Percentiles rank a stretch among this genome's conserved stretches.
Evolutionary conservation across 2,329 filamentous ascomycete species (phyloP).

Genomic region (Trichothecium sympodiale): DNA sequence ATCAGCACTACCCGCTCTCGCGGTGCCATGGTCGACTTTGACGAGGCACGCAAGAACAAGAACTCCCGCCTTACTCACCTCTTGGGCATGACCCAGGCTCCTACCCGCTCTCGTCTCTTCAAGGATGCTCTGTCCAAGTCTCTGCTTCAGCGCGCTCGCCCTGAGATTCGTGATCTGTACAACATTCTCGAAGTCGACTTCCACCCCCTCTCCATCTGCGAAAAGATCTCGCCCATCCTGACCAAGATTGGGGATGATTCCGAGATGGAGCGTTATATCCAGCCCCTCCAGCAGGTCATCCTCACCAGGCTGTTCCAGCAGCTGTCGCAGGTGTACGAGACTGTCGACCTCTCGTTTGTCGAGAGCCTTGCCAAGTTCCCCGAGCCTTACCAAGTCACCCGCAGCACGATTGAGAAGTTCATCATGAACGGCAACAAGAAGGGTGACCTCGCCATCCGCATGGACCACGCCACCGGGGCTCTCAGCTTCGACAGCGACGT

Average conservation of each 20-base stretch:
- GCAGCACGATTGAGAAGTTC: slow-evolving; percentile 94
- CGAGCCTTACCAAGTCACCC: slow-evolving; percentile 86
- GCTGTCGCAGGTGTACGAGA: slow-evolving; percentile 96
- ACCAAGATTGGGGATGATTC: slow-evolving; percentile 84
- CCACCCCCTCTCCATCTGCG: slow-evolving; percentile 95
- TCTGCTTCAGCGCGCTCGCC: slow-evolving; percentile 79
- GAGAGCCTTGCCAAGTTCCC: slow-evolving; percentile 91
- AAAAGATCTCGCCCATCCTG: slow-evolving; percentile 96
- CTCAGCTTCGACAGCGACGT: slow-evolving; percentile 97
- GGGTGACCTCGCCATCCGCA: slow-evolving; percentile 89
- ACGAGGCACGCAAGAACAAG: slow-evolving; percentile 97
- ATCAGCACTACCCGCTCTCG: slow-evolving; percentile 97
- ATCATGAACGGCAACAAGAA: slow-evolving; percentile 99
- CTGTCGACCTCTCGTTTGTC: slow-evolving; percentile 88
- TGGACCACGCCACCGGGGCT: slow-evolving; percentile 90
- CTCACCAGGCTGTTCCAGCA: slow-evolving; percentile 98
- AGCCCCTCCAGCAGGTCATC: slow-evolving; percentile 95
- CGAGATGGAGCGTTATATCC: slow-evolving; percentile 95
- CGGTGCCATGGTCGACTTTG: slow-evolving; percentile 90
- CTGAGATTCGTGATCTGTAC: slow-evolving; percentile 94
- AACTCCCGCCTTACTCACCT: slow-evolving; percentile 95
- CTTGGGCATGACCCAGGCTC: slow-evolving; percentile 81
- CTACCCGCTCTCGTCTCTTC: slow-evolving; percentile 84
- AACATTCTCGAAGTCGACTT: slow-evolving; percentile 99
- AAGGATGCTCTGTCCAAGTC: slow-evolving; percentile 93